phyloP scores from a whole-genome alignment of 768 basidiomycete species.

The Strobilomyces dryophilus region DNA sequence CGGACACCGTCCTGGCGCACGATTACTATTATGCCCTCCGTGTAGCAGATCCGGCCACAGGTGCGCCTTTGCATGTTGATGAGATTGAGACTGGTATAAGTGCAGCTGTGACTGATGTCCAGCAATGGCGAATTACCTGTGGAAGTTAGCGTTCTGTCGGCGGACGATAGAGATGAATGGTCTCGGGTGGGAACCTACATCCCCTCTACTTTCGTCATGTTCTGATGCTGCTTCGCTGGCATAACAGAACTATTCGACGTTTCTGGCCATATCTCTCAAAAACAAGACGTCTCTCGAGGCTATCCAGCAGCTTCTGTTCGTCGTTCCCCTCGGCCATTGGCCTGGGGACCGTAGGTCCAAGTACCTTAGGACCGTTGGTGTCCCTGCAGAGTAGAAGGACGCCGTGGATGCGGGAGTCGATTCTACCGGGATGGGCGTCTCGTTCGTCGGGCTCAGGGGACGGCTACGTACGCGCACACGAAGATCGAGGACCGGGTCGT shows the following conservation, averaged over 20 bases:
- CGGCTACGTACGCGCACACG: too few relatives aligned
- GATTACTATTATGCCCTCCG: constrained; percentile 79
- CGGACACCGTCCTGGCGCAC: constrained; percentile 60
- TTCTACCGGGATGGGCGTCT: too few relatives aligned
- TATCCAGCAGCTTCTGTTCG: constrained; percentile 74
- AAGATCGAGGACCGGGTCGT: too few relatives aligned
- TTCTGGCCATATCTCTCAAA: constrained; percentile 59
- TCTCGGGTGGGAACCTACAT: constrained; percentile 47
- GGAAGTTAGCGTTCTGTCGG: constrained; percentile 67
- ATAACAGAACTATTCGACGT: constrained; percentile 63
- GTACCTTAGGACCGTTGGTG: too few relatives aligned
- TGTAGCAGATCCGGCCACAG: constrained; percentile 40
- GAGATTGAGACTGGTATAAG: constrained; percentile 45
- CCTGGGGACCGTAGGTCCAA: constrained; percentile 28
- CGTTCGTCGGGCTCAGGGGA: too few relatives aligned
- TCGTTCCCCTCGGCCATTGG: constrained; percentile 75
- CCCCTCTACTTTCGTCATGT: not conserved
- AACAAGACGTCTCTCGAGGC: constrained; percentile 60
- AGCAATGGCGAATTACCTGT: constrained; percentile 53
- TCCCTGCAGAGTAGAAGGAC: too few relatives aligned
- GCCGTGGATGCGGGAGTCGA: too few relatives aligned
- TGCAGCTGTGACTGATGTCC: constrained; percentile 54
- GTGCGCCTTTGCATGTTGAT: constrained; percentile 31
- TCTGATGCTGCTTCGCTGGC: not conserved
- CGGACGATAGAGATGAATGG: constrained; percentile 83